phyloP scores from a whole-genome alignment of 257 asterid species.

The Solanum medicagineum region DNA sequence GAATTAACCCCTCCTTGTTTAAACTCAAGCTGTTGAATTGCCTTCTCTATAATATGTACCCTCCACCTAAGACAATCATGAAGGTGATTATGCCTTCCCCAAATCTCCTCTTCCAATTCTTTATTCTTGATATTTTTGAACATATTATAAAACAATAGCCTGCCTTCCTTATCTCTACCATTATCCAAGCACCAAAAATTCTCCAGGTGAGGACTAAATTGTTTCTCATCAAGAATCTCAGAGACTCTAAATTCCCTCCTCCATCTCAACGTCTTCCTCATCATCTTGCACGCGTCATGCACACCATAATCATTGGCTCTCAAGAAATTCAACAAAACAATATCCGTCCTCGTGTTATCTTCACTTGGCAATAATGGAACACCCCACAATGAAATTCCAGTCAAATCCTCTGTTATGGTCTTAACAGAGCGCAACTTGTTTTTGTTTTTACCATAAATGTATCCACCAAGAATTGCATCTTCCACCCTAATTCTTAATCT shows the following conservation, averaged over 20 bases:
- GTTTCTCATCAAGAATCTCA: slow-evolving; percentile 18
- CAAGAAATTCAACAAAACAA: slow-evolving; percentile 50
- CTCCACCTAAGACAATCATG: slow-evolving; percentile 57
- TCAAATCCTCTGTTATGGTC: not conserved
- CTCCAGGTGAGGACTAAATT: slow-evolving; percentile 14
- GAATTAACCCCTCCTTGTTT: slow-evolving; percentile 53
- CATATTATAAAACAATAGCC: slow-evolving; percentile 44
- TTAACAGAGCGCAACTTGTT: not conserved
- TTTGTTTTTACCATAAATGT: slow-evolving; percentile 18
- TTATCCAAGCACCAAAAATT: slow-evolving; percentile 26
- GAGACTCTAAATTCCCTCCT: slow-evolving; percentile 28
- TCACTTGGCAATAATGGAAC: slow-evolving; percentile 49
- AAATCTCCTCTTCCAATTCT: slow-evolving; percentile 18
- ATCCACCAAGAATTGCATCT: slow-evolving; percentile 43
- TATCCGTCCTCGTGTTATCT: slow-evolving; percentile 38
- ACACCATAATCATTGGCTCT: slow-evolving; percentile 44
- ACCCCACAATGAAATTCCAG: slow-evolving; percentile 51
- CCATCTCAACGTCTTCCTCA: slow-evolving; percentile 54
- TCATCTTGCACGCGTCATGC: slow-evolving; percentile 39
- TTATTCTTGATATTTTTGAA: slow-evolving; percentile 13
- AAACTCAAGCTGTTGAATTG: slow-evolving; percentile 38
- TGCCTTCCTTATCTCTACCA: slow-evolving; percentile 56
- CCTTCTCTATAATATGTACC: slow-evolving; percentile 47
- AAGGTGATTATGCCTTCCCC: slow-evolving; percentile 14
- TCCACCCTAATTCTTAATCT: slow-evolving; percentile 50